Evolutionary conservation across 495 filamentous ascomycete genomes (phyloP).

Genomic region (Aspergillus affinis): DNA sequence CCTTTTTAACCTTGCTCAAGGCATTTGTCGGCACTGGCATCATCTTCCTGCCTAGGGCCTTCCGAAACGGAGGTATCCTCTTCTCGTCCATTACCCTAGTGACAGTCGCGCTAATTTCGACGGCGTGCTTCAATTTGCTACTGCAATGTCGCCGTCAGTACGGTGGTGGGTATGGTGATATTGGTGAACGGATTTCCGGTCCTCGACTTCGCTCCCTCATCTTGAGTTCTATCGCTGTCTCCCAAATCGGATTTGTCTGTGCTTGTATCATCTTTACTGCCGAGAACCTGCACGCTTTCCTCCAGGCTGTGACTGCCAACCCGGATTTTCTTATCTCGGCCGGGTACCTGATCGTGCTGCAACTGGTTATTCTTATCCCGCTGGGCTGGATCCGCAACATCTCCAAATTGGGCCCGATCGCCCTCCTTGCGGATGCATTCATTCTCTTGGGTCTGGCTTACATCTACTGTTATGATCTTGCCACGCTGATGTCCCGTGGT

Average conservation of each 20-base stretch:
- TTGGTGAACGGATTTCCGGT: slow-evolving; percentile 84
- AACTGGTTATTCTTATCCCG: slow-evolving; percentile 83
- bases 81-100: slow-evolving; percentile 85
- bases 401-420: slow-evolving; percentile 78
- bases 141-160: slow-evolving; percentile 77
- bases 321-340: slow-evolving; percentile 70
- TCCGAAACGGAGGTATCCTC: slow-evolving; percentile 88
- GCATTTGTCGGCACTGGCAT: slow-evolving; percentile 93
- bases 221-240: slow-evolving; percentile 76
- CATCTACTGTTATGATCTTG: slow-evolving; percentile 86
- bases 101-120: slow-evolving; percentile 70
- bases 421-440: slow-evolving; percentile 82
- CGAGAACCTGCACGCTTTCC: slow-evolving; percentile 86
- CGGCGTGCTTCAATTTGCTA: slow-evolving; percentile 87
- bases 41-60: slow-evolving; percentile 82
- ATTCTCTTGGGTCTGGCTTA: slow-evolving; percentile 84
- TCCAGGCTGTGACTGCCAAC: slow-evolving; percentile 60
- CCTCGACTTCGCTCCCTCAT: slow-evolving; percentile 76
- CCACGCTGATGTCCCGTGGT: slow-evolving; percentile 68
- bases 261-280: slow-evolving; percentile 94
- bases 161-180: slow-evolving; percentile 84
- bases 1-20: slow-evolving; percentile 79
- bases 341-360: slow-evolving; percentile 76
- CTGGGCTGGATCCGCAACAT: slow-evolving; percentile 87
- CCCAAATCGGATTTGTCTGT: slow-evolving; percentile 88